Evolutionary conservation across 208 protist genomes (phyloP).

Genomic region (Trypanosoma lewisi): DNA sequence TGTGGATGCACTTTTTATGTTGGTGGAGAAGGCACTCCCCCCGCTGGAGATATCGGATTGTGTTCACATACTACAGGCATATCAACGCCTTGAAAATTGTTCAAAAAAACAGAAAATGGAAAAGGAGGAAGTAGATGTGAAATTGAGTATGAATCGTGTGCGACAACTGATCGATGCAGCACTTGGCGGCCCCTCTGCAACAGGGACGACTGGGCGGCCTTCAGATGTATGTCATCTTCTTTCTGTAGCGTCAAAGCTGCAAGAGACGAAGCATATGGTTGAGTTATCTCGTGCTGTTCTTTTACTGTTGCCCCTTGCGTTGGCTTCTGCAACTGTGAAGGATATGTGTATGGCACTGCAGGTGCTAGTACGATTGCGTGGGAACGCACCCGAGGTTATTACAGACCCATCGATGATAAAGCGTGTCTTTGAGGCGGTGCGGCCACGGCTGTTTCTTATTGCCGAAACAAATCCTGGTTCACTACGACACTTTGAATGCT

Average conservation of each 20-base stretch:
- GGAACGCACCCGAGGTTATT: conserved; percentile 6
- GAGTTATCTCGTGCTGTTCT: conserved; percentile 9
- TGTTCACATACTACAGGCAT: conserved; percentile 22
- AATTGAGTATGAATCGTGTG: conserved; percentile 2
- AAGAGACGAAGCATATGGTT: conserved; percentile 15
- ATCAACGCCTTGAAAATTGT: conserved; percentile 13
- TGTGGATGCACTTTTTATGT: conserved; percentile 10
- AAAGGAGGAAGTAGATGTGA: conserved; percentile 1
- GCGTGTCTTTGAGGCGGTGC: conserved; percentile 38
- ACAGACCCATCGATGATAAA: conserved; percentile 22
- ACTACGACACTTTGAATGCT: conserved; percentile 63
- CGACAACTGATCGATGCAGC: conserved; percentile 23
- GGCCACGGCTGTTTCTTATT: conserved; percentile 50
- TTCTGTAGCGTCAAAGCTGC: conserved; percentile 27
- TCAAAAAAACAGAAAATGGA: not conserved
- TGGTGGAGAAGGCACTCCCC: not conserved
- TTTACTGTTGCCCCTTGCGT: conserved; percentile 16
- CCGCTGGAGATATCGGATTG: conserved; percentile 24
- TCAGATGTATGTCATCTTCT: conserved; percentile 30
- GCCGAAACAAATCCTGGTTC: conserved; percentile 38
- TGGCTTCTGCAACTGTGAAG: conserved; percentile 33
- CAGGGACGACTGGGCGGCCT: conserved; percentile 14
- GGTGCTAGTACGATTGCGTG: conserved; percentile 38
- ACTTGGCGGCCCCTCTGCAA: conserved; percentile 13
- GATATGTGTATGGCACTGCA: conserved; percentile 46